Base-by-base conservation (phyloP, 2,329 filamentous ascomycete genomes). In the Penicillium sp. region DNA sequence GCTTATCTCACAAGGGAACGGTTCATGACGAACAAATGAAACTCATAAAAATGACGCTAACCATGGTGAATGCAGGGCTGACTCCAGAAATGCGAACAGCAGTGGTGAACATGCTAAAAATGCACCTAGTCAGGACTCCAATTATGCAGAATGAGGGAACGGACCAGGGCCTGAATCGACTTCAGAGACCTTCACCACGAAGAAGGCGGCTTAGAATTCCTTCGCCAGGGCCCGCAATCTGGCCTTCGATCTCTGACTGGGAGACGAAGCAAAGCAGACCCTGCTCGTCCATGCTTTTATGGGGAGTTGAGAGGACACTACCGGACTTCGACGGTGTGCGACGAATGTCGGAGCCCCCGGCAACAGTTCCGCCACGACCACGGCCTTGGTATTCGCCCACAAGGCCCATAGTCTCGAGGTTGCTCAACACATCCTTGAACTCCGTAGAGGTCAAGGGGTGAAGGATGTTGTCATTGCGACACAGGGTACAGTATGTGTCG, bases 391-490 rank as follows among this genome's bases (percentile, higher is more conserved):
- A 70, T 78, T 88, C 76, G 74, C 89, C 83, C 5, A 97, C 83
- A 22, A 98, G 80, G 1, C 91, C 93, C 49, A 96, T 79, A 0
- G 93, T 95, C 79, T 99, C 95, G 54, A 99, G 78, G 67, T 91
- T 96, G 38, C 90, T 88, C 20, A 97, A 83, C 5, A 99, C 93
- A 76, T 99, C 95, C 59, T 92, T 87, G 76, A 99, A 99, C 75
- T 99, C 95, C 5, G 92, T 95, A 70, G 86, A 90, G 1, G 92
- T 95, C 2, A 99, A 84, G 0, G 94, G 91, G 67, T 96, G 92
- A 2, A 99, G 84, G 10, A 96, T 83, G n/a, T 92, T 90, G 69
- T 98, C 94, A 38, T 87, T 86, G 59, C 87, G 94, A 77, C 95
- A 99, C 15, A 97, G 82, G 37, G 84, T 81, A 58, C 86, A 88